These are phyloP conservation scores for Austroboletus festivus DNA, from an alignment of 768 basidiomycete species.

Conservation along the genomic window DNA sequence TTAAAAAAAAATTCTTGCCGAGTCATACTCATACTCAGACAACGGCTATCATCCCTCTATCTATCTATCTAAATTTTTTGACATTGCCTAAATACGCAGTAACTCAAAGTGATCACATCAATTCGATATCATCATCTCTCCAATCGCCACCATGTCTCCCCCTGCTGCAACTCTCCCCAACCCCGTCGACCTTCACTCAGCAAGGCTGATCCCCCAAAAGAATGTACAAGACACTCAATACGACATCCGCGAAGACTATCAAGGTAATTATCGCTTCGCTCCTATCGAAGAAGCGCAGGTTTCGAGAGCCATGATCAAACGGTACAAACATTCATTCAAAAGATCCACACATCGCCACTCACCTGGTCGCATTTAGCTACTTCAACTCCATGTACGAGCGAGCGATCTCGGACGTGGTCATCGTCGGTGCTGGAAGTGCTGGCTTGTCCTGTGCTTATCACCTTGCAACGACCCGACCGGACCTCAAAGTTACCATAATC, in stretches of 20 bases:
- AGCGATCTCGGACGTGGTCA: constrained; percentile 72
- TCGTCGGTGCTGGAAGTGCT: constrained; percentile 69
- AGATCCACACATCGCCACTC: not conserved
- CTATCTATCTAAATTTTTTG: too few relatives aligned
- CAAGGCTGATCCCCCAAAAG: constrained; percentile 25
- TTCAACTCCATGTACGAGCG: constrained; percentile 72
- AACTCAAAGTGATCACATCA: too few relatives aligned
- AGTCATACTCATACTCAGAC: too few relatives aligned
- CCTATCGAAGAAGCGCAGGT: constrained; percentile 77
- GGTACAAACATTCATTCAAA: too few relatives aligned
- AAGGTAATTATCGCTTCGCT: constrained; percentile 65
- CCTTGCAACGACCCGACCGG: constrained; percentile 63
- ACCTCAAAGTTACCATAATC: constrained; percentile 62
- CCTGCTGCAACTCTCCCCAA: constrained; percentile 33
- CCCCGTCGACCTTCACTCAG: constrained; percentile 18
- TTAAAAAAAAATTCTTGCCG: too few relatives aligned
- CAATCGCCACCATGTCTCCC: constrained; percentile 40
- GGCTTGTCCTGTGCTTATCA: constrained; percentile 75
- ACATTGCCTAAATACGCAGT: too few relatives aligned
- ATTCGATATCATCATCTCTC: not conserved
- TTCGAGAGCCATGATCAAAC: constrained; percentile 72
- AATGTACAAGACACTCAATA: constrained; percentile 13
- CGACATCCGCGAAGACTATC: constrained; percentile 38
- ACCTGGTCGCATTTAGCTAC: constrained; percentile 45
- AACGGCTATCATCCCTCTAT: too few relatives aligned